A percentile compares a stretch with the other conserved stretches of the same genome.
Conservation (phyloP, 208 protist genomes). For the Trypanosoma rangeli region DNA sequence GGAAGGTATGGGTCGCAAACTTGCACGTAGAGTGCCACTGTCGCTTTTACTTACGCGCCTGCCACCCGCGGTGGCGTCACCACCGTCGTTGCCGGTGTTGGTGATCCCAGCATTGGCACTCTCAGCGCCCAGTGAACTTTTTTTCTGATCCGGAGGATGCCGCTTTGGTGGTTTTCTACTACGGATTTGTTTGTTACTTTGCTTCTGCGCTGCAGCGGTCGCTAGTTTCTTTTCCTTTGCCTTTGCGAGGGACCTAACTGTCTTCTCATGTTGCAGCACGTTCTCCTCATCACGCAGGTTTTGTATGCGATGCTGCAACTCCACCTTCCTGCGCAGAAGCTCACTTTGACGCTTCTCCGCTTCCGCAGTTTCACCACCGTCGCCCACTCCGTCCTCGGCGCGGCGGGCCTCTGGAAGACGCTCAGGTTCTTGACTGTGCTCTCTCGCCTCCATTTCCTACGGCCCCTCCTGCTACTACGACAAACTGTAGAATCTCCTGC, state of each 20-base stretch:
- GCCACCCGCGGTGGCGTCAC: background rate
- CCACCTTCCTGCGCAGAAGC: conserved; percentile 13
- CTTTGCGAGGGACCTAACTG: conserved; percentile 1
- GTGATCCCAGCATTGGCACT: background rate
- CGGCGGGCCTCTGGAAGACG: background rate
- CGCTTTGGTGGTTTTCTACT: background rate
- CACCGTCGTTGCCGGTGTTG: background rate
- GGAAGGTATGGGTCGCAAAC: background rate
- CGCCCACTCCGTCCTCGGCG: conserved; percentile 5
- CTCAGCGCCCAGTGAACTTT: background rate
- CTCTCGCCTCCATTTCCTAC: background rate
- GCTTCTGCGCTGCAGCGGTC: background rate
- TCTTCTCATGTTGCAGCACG: background rate
- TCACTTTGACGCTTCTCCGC: background rate
- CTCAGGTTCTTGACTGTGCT: background rate
- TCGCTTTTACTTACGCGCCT: background rate
- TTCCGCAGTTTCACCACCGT: background rate
- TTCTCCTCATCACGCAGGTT: conserved; percentile 15
- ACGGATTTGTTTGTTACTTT: background rate
- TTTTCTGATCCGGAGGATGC: background rate
- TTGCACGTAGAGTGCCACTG: background rate
- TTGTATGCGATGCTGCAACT: conserved; percentile 24
- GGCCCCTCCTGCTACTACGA: no score
- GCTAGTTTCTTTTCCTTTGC: background rate
- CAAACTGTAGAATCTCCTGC: background rate